Percentiles rank a stretch among this genome's conserved stretches.
phyloP scores from a whole-genome alignment of 257 asterid genomes.

The Phtheirospermum japonicum region DNA sequence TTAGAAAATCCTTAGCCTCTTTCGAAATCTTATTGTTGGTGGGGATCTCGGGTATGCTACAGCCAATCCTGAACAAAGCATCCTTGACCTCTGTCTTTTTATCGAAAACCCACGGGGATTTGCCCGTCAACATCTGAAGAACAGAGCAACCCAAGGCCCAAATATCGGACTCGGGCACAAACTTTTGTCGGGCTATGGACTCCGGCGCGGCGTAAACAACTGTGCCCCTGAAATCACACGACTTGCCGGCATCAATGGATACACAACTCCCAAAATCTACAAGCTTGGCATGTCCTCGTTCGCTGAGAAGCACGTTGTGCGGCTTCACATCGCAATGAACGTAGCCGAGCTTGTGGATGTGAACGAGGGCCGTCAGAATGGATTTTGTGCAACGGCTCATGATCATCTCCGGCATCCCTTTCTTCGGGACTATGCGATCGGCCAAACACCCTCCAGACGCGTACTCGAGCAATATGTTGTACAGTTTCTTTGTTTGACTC shows the following conservation, averaged over 20 bases:
- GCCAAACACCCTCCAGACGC: too few species aligned
- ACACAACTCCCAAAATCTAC: conserved; percentile 29
- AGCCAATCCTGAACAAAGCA: conserved; percentile 20
- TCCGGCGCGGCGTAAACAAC: too few species aligned
- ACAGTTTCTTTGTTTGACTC: too few species aligned
- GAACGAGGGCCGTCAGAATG: too few species aligned
- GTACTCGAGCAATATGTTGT: too few species aligned
- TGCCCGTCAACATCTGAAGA: conserved; percentile 22
- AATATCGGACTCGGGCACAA: conserved; percentile 31
- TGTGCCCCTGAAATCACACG: conserved; percentile 14
- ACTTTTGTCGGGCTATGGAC: too few species aligned
- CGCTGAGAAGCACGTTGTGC: conserved; percentile 23
- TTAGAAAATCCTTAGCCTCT: conserved; percentile 24
- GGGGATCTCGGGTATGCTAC: conserved; percentile 24
- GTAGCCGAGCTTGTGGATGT: too few species aligned
- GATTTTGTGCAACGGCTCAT: too few species aligned
- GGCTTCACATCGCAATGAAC: conserved; percentile 32
- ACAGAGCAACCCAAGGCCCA: conserved; percentile 32
- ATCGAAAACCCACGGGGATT: conserved; percentile 19
- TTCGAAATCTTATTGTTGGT: conserved; percentile 7
- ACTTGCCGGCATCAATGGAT: not conserved
- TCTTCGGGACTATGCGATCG: too few species aligned
- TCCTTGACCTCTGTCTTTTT: conserved; percentile 1
- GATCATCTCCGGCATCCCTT: too few species aligned
- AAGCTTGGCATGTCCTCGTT: conserved; percentile 13